Conservation (phyloP, 768 basidiomycete genomes). For the Lentinus tigrinus region DNA sequence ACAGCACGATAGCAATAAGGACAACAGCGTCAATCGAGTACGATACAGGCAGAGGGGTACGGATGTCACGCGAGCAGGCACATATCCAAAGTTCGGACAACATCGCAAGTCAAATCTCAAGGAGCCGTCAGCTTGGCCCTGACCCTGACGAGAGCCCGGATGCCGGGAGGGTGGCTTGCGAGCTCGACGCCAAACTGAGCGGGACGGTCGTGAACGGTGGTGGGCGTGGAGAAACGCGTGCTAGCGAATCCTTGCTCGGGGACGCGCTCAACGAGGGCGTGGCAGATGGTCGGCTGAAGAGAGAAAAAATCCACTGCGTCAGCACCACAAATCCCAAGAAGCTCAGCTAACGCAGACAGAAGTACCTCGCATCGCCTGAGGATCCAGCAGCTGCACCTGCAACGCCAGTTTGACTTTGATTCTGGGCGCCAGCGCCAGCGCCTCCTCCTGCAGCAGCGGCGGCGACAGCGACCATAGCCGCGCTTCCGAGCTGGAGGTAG, state of each 20-base stretch:
- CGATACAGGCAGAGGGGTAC: background rate
- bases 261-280: conserved; percentile 30
- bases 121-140: conserved; percentile 2
- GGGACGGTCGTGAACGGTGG: conserved; percentile 27
- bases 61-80: background rate
- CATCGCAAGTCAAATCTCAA: background rate
- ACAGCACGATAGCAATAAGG: conserved; percentile 20
- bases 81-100: background rate
- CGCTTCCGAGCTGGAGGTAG: conserved; percentile 60
- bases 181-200: conserved; percentile 5
- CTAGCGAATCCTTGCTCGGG: conserved; percentile 29
- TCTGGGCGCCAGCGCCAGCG: background rate
- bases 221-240: conserved; percentile 22
- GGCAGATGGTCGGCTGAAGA: conserved; percentile 22
- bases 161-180: background rate
- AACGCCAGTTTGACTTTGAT: background rate
- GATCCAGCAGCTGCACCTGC: background rate
- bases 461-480: conserved; percentile 17
- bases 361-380: background rate
- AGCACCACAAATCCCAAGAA: background rate
- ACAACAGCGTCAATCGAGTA: conserved; percentile 9
- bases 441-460: conserved; percentile 3
- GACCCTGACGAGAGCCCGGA: background rate
- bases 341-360: background rate
- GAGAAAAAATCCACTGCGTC: background rate